Conservation (phyloP, 768 basidiomycete genomes). For the Boletus rubroflammeus region DNA sequence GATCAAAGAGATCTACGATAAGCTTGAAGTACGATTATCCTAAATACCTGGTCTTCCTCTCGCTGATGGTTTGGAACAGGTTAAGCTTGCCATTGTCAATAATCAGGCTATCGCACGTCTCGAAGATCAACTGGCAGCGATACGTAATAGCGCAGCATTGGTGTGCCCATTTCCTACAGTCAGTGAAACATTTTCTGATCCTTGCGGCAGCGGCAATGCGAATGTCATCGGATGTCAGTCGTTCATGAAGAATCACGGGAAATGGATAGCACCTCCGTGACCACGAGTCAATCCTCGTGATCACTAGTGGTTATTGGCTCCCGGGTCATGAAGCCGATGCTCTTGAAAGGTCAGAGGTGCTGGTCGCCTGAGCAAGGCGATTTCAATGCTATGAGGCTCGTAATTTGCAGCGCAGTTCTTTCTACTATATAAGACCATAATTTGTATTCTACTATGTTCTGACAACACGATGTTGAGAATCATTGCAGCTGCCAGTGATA, state of each 20-base stretch:
- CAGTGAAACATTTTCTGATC: neutral
- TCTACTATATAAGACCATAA: neutral
- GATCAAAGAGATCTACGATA: conserved; percentile 6
- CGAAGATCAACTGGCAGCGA: conserved; percentile 4
- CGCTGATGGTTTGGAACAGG: neutral
- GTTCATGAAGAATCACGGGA: neutral
- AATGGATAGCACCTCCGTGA: neutral
- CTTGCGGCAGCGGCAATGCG: conserved; percentile 5
- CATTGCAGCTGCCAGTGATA: neutral
- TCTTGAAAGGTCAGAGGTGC: neutral
- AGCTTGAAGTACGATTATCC: conserved; percentile 1
- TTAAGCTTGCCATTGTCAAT: conserved; percentile 14
- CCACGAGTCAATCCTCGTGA: neutral
- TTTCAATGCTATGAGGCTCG: neutral
- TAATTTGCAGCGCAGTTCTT: neutral
- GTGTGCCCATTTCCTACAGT: neutral
- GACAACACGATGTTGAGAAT: neutral
- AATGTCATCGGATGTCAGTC: neutral
- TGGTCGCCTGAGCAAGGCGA: neutral
- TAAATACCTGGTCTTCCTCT: neutral
- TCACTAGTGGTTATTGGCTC: neutral
- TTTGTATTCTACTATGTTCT: neutral
- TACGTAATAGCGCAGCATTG: neutral
- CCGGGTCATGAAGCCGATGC: too few species aligned
- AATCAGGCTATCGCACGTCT: conserved; percentile 5